Evolutionary conservation across 1,284 basidiomycete genomes (phyloP), one percentile per base, ranked within the genome.

Genomic region (Ceratobasidium sp.): DNA sequence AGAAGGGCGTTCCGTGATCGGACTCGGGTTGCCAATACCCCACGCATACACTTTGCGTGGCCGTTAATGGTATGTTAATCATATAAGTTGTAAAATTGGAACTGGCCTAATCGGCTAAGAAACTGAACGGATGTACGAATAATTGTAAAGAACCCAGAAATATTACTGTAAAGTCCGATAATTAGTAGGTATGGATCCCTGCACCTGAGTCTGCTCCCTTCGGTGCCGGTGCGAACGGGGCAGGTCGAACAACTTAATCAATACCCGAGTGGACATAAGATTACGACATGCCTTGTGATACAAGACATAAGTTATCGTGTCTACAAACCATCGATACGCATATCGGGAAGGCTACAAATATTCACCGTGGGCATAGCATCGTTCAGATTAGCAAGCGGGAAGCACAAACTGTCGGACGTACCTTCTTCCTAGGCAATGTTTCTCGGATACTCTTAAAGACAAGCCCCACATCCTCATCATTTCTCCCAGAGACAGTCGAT

Each of bases 401-500:
- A 79, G 3, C 67, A 33, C 20, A n/a, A 23, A 12, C 78, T 55
- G 44, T 77, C 75, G 18, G 54, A 57, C 27, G 20, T 41, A 12
- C 10, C 14, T 50, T 75, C 64, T 27, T 76, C 78, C 27, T 68
- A 64, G 55, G 77, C 67, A 4, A 76, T 64, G 62, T 70, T 67
- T 16, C 73, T 60, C 14, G 44, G 12, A 35, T 75, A 75, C 12
- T 75, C 73, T 23, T 65, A 48, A 14, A 75, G 46, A 10, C 73
- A 60, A 46, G 73, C n/a, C 1, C 54, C 57, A 23, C 23, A 6
- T 16, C 60, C 76, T 59, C 77, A 55, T 66, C 78, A 79, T 18
- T 44, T 52, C 0, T 75, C 78, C 78, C 76, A 79, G 8, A 77
- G 18, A 30, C 78, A 76, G 70, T 77, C 78, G 52, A 79, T 76